A percentile compares a stretch with the other conserved stretches of the same genome.
Conservation (phyloP, 2,329 filamentous ascomycete species). For the Graphilbum sp. region DNA sequence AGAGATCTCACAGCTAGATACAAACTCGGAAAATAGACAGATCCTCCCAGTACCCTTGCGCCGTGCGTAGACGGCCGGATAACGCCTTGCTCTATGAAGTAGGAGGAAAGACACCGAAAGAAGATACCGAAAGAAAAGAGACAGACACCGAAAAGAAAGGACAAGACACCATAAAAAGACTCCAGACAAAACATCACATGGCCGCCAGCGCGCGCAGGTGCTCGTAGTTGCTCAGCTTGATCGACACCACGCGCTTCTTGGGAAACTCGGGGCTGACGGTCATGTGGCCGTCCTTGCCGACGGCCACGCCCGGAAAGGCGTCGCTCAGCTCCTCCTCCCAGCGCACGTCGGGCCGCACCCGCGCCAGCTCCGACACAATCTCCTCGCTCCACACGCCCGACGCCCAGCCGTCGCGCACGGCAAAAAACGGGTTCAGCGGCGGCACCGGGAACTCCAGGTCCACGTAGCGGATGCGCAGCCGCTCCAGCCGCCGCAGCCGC, state of each 20-base stretch:
- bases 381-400: constrained; percentile 57
- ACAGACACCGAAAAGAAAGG: constrained; percentile 1
- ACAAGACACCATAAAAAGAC: background rate
- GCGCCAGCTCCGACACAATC: constrained; percentile 44
- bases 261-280: constrained; percentile 39
- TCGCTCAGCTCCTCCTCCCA: constrained; percentile 46
- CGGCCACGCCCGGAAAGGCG: constrained; percentile 42
- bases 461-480: constrained; percentile 57
- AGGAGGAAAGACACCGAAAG: background rate
- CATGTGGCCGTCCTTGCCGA: constrained; percentile 42
- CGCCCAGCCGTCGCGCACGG: constrained; percentile 40
- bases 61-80: background rate
- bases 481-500: constrained; percentile 40
- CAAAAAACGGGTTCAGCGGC: constrained; percentile 57
- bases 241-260: constrained; percentile 32
- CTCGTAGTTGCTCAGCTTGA: constrained; percentile 41
- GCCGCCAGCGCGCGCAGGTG: constrained; percentile 22
- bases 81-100: constrained; percentile 4
- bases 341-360: constrained; percentile 37
- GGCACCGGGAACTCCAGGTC: constrained; percentile 58
- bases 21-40: too few species aligned
- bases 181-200: constrained; percentile 7
- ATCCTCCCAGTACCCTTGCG: too few species aligned
- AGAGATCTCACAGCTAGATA: too few species aligned
- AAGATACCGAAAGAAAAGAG: background rate